Evolutionary conservation across 345 rosid species (phyloP).

Genomic region (Balakata baccata): DNA sequence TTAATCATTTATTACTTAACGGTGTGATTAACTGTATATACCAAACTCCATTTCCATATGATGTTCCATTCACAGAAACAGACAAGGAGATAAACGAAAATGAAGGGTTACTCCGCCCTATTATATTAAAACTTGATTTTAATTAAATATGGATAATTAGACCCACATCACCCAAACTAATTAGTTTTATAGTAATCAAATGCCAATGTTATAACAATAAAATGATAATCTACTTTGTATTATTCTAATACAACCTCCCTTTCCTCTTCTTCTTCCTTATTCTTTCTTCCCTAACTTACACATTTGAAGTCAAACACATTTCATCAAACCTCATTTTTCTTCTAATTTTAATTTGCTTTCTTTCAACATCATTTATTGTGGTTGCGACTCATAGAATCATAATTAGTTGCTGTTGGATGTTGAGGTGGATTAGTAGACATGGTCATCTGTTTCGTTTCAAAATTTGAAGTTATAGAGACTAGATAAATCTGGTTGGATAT

Average conservation of each 20-base stretch:
- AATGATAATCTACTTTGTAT: constrained; percentile 3
- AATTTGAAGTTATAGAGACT: background rate
- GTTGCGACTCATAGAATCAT: background rate
- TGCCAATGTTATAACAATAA: constrained; percentile 21
- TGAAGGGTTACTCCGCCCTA: constrained; percentile 39
- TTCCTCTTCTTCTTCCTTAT: constrained; percentile 23
- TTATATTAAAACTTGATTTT: constrained; percentile 18
- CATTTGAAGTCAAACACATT: constrained; percentile 48
- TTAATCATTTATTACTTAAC: too few relatives aligned
- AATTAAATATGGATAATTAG: constrained; percentile 12
- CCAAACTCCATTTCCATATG: constrained; percentile 4
- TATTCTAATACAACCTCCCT: constrained; percentile 29
- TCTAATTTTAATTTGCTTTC: constrained; percentile 3
- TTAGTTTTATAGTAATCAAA: constrained; percentile 5
- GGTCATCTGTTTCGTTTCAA: background rate
- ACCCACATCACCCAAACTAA: constrained; percentile 30
- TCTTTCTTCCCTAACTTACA: constrained; percentile 26
- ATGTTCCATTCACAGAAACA: constrained; percentile 38
- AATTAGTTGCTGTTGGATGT: background rate
- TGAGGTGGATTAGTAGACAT: background rate
- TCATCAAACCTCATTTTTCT: constrained; percentile 17
- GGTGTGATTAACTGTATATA: too few relatives aligned
- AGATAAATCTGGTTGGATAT: background rate
- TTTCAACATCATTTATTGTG: constrained; percentile 3
- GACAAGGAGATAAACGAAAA: constrained; percentile 57